Evolutionary conservation across 192 early-diverging fungal genomes (phyloP).

Genomic region (Podila clonocystis): DNA sequence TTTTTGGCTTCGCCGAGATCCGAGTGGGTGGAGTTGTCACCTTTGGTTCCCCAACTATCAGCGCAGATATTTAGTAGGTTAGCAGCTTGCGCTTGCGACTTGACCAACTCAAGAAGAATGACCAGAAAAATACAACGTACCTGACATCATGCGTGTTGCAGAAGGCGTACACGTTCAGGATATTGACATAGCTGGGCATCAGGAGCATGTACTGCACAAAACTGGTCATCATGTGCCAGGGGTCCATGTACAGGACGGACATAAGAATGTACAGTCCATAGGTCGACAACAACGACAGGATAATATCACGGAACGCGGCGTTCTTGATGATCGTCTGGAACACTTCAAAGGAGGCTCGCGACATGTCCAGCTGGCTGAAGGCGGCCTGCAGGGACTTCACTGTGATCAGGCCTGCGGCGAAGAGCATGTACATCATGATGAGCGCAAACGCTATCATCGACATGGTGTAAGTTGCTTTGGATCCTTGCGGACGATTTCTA

Average conservation of each 20-base stretch:
- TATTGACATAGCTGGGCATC: constrained; percentile 83
- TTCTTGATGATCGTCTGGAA: constrained; percentile 51
- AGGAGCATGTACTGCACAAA: constrained; percentile 77
- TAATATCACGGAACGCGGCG: constrained; percentile 61
- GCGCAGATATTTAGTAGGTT: not conserved
- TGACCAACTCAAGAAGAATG: not conserved
- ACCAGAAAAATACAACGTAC: constrained; percentile 6
- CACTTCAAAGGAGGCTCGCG: constrained; percentile 39
- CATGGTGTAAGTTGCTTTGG: constrained; percentile 63
- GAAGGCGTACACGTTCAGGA: constrained; percentile 85
- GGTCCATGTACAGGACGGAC: constrained; percentile 72
- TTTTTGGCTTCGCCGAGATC: constrained; percentile 64
- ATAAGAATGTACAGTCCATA: constrained; percentile 75
- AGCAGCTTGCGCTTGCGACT: not conserved
- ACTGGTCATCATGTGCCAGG: constrained; percentile 83
- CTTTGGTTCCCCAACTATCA: constrained; percentile 83
- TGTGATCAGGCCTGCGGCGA: constrained; percentile 61
- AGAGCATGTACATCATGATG: constrained; percentile 68
- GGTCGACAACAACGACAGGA: constrained; percentile 69
- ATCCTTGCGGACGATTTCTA: constrained; percentile 77
- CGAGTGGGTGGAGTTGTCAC: constrained; percentile 67
- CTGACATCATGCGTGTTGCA: constrained; percentile 88
- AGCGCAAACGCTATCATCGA: constrained; percentile 59
- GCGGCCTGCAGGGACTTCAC: constrained; percentile 50
- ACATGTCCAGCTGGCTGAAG: constrained; percentile 40